Conservation (phyloP, 345 rosid genomes). For the Mercurialis annua region DNA sequence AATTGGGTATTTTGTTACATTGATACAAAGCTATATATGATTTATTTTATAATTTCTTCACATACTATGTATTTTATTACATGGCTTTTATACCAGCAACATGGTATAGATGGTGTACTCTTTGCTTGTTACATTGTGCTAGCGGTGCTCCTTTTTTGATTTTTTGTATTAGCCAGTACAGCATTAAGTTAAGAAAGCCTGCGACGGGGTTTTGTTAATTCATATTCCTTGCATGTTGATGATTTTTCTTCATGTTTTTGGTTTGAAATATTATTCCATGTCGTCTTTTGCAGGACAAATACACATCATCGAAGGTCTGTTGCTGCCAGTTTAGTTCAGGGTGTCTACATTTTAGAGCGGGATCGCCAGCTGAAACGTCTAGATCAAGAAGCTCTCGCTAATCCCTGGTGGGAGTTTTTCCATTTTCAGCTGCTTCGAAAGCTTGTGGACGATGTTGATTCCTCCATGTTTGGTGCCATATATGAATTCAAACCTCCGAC, state of each 20-base stretch:
- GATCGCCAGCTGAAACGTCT: conserved; percentile 80
- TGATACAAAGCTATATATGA: too few species aligned
- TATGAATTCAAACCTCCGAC: conserved; percentile 56
- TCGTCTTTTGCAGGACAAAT: conserved; percentile 49
- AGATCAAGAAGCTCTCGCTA: conserved; percentile 59
- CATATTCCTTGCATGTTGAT: background rate
- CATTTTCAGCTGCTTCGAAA: conserved; percentile 50
- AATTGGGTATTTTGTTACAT: background rate
- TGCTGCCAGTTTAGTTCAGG: conserved; percentile 77
- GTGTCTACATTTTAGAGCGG: conserved; percentile 70
- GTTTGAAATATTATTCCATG: background rate
- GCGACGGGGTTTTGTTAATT: too few species aligned
- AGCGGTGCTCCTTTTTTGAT: background rate
- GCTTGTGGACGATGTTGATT: conserved; percentile 69
- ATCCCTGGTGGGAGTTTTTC: conserved; percentile 86
- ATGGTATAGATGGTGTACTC: background rate
- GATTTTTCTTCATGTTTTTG: background rate
- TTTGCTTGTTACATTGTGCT: background rate
- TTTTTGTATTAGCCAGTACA: background rate
- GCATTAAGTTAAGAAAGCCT: background rate
- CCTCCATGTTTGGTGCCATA: conserved; percentile 75
- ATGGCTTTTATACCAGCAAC: background rate
- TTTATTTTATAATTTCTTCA: too few species aligned
- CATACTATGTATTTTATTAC: background rate
- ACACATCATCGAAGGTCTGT: conserved; percentile 62